phyloP scores from a whole-genome alignment of 2,329 filamentous ascomycete species.

The Aspergillus fumigatiaffinis region DNA sequence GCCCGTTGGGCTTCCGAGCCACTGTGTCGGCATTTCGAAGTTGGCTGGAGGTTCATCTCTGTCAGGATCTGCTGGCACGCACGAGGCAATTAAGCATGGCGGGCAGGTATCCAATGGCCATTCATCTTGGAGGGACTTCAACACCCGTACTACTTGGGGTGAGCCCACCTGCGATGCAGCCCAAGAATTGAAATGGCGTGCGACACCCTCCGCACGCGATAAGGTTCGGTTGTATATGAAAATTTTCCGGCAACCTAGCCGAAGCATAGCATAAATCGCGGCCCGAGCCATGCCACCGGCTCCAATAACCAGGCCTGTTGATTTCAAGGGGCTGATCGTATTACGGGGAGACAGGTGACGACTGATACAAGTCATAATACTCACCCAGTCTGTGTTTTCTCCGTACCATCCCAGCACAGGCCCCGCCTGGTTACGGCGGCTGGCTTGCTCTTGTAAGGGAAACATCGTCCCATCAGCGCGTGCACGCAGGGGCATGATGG shows the following conservation, averaged over 20 bases:
- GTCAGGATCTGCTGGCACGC: slow-evolving; percentile 68
- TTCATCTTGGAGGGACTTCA: slow-evolving; percentile 54
- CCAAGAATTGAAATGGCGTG: slow-evolving; percentile 62
- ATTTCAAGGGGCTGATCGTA: slow-evolving; percentile 49
- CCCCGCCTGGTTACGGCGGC: slow-evolving; percentile 40
- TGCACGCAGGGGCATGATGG: slow-evolving; percentile 41
- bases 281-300: slow-evolving; percentile 74
- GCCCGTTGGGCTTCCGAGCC: slow-evolving; percentile 69
- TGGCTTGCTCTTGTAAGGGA: slow-evolving; percentile 37
- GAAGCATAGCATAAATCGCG: slow-evolving; percentile 73
- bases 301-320: slow-evolving; percentile 53
- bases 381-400: slow-evolving; percentile 44
- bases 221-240: slow-evolving; percentile 69
- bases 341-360: slow-evolving; percentile 47
- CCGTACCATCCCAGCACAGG: slow-evolving; percentile 41
- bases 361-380: slow-evolving; percentile 40
- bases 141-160: slow-evolving; percentile 45
- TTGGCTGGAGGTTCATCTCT: slow-evolving; percentile 62
- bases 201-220: slow-evolving; percentile 63
- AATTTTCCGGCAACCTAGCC: slow-evolving; percentile 71
- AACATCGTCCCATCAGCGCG: slow-evolving; percentile 34
- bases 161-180: slow-evolving; percentile 36
- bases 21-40: slow-evolving; percentile 64
- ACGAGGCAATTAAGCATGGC: slow-evolving; percentile 72
- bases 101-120: slow-evolving; percentile 63